phyloP scores from a whole-genome alignment of 1,139 yeast genomes.

The Blastobotrys raffinosifermentans region DNA sequence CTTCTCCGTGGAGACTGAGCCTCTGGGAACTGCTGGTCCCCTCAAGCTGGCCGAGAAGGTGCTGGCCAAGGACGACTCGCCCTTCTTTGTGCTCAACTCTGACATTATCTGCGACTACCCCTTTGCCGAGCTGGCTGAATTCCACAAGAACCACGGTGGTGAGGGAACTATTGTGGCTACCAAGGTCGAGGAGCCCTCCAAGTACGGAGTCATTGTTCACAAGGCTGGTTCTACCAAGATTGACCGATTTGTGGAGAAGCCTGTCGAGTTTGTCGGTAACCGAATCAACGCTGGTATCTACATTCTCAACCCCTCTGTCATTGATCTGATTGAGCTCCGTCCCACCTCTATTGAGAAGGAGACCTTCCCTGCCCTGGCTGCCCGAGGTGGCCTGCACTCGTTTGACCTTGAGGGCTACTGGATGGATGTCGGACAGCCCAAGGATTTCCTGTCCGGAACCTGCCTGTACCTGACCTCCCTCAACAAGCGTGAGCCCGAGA shows the following conservation, averaged over 20 bases:
- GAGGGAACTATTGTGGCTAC: constrained; percentile 98
- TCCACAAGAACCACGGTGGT: constrained; percentile 96
- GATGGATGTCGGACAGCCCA: constrained; percentile 99
- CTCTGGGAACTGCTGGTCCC: constrained; percentile 99
- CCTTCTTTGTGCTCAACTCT: constrained; percentile 95
- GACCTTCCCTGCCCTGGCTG: constrained; percentile 95
- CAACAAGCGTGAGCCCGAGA: constrained; percentile 70
- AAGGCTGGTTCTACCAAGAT: constrained; percentile 90
- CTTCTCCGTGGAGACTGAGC: constrained; percentile 98
- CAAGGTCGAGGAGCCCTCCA: constrained; percentile 98
- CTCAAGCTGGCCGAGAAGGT: constrained; percentile 93
- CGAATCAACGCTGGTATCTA: constrained; percentile 97
- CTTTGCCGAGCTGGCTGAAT: constrained; percentile 81
- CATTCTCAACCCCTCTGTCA: constrained; percentile 93
- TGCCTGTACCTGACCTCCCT: constrained; percentile 84
- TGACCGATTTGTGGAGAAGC: constrained; percentile 98
- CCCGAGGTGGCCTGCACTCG: constrained; percentile 81
- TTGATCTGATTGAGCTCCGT: constrained; percentile 92
- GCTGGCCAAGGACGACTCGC: constrained; percentile 88
- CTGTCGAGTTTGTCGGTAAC: constrained; percentile 92
- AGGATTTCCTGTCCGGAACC: constrained; percentile 97
- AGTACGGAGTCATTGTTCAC: constrained; percentile 98
- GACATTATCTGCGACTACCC: constrained; percentile 99
- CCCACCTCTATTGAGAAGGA: constrained; percentile 99
- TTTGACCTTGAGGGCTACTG: constrained; percentile 99